Conservation (phyloP, 1,284 basidiomycete genomes). For the Pseudozyma hubeiensis region DNA sequence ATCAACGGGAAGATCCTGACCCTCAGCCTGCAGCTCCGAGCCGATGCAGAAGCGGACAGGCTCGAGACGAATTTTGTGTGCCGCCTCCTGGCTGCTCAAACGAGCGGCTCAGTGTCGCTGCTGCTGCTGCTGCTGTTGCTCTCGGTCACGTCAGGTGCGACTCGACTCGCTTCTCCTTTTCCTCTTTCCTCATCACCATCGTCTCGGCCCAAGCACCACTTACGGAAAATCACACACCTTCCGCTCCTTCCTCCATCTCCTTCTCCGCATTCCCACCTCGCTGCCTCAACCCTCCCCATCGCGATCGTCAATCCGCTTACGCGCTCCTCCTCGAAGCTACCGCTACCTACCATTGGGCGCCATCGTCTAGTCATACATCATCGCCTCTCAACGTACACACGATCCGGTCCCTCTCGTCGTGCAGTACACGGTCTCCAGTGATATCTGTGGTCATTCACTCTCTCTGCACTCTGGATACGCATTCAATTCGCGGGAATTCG, state of each 20-base stretch:
- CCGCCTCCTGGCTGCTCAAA: background rate
- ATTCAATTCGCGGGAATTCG: too few species aligned
- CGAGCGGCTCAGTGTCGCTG: background rate
- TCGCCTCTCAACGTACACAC: too few species aligned
- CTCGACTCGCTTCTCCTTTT: conserved; percentile 9
- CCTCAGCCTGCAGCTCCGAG: background rate
- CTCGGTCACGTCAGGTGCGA: conserved; percentile 12
- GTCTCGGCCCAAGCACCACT: background rate
- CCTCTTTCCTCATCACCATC: conserved; percentile 12
- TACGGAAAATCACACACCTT: background rate
- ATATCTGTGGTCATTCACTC: too few species aligned
- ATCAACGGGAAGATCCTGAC: too few species aligned
- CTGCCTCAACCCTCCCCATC: background rate
- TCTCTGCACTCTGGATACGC: too few species aligned
- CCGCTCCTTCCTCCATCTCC: background rate
- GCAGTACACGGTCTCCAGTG: too few species aligned
- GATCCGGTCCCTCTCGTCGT: too few species aligned
- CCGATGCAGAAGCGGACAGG: background rate
- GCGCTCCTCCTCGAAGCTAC: too few species aligned
- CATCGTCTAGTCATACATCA: too few species aligned
- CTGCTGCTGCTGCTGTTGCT: background rate
- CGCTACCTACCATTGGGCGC: too few species aligned
- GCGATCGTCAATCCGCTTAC: too few species aligned
- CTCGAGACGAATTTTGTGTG: conserved; percentile 7
- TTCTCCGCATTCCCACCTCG: background rate